phyloP scores from a whole-genome alignment of 345 rosid species.

The Moricandia moricandioides region DNA sequence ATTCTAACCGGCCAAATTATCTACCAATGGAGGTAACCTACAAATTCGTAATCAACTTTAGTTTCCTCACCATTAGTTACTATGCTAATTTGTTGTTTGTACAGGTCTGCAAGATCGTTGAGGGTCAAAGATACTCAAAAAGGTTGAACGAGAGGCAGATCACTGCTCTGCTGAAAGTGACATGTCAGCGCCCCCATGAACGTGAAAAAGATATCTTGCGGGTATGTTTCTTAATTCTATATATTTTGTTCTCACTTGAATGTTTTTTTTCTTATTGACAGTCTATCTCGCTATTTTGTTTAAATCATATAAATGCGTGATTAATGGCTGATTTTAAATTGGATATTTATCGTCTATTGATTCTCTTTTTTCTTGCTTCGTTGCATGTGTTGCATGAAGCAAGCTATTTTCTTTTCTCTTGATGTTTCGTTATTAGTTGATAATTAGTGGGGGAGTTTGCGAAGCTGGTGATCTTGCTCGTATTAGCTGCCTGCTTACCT shows the following conservation, averaged over 20 bases:
- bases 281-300: too few species aligned
- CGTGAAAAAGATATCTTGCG: conserved; percentile 75
- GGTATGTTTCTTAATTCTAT: conserved; percentile 39
- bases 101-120: conserved; percentile 95
- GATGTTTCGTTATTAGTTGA: too few species aligned
- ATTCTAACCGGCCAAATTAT: conserved; percentile 85
- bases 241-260: neutral
- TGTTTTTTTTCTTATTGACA: neutral
- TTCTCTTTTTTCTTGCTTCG: too few species aligned
- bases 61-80: neutral
- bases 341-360: too few species aligned
- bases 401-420: too few species aligned
- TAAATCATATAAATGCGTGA: too few species aligned
- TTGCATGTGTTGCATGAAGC: too few species aligned
- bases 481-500: too few species aligned
- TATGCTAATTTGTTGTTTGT: conserved; percentile 13
- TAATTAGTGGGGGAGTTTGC: too few species aligned
- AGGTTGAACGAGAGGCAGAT: conserved; percentile 94
- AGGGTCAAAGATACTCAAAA: conserved; percentile 95
- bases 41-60: neutral
- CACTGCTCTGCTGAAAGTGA: conserved; percentile 80
- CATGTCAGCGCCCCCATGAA: conserved; percentile 88
- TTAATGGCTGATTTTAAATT: too few species aligned
- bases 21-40: conserved; percentile 83
- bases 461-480: too few species aligned